Evolutionary conservation across 2,329 filamentous ascomycete species (phyloP).

Genomic region (Monosporascus sp.): DNA sequence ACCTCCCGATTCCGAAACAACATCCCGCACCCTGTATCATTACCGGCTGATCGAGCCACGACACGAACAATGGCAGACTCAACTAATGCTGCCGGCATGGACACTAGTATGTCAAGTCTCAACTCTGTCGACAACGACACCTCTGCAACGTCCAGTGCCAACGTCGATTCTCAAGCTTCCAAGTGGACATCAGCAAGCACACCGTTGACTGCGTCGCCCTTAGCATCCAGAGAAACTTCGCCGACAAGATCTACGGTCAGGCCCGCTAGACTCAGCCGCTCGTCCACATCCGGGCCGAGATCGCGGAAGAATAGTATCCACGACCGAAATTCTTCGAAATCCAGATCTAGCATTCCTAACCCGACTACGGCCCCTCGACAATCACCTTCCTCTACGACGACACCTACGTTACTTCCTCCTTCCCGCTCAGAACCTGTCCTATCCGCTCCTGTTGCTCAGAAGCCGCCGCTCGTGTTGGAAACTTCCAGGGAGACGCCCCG

Average conservation of each 20-base stretch:
- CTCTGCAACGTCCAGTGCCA: slow-evolving; percentile 26
- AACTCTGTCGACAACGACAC: slow-evolving; percentile 28
- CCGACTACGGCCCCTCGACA: slow-evolving; percentile 57
- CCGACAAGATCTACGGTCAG: slow-evolving; percentile 19
- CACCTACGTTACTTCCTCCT: slow-evolving; percentile 59
- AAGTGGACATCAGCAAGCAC: slow-evolving; percentile 29
- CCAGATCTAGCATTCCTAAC: slow-evolving; percentile 49
- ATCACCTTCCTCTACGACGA: slow-evolving; percentile 62
- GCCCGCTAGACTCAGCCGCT: slow-evolving; percentile 18
- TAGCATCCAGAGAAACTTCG: slow-evolving; percentile 26
- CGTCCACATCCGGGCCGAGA: slow-evolving; percentile 34
- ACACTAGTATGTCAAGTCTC: slow-evolving; percentile 27
- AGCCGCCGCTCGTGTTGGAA: slow-evolving; percentile 47
- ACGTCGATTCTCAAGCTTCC: slow-evolving; percentile 26
- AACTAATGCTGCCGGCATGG: slow-evolving; percentile 21
- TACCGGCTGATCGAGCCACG: slow-evolving; percentile 5
- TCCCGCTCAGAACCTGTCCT: slow-evolving; percentile 52
- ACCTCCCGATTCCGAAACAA: slow-evolving; percentile 7
- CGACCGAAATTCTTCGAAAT: slow-evolving; percentile 59
- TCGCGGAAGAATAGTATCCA: slow-evolving; percentile 63
- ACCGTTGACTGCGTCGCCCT: slow-evolving; percentile 26
- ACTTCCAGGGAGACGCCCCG: slow-evolving; percentile 52
- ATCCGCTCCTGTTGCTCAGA: slow-evolving; percentile 61
- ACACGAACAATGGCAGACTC: slow-evolving; percentile 21
- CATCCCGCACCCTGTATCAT: slow-evolving; percentile 5